Conservation (phyloP, 148 eudicot species). For the Vaccinium corymbosum region DNA sequence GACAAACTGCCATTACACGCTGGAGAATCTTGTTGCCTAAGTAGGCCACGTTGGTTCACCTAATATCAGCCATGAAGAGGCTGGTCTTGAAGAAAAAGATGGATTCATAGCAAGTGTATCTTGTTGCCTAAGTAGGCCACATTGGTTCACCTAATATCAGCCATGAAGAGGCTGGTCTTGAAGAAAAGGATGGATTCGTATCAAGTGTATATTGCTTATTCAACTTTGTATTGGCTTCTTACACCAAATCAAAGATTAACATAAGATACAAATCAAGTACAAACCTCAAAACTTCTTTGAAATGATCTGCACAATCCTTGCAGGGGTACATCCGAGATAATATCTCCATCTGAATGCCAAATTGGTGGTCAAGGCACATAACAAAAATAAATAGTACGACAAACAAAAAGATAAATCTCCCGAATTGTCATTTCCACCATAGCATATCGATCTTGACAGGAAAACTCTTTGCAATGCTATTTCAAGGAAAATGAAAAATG, state of each 20-base stretch:
- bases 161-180: not conserved
- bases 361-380: not conserved
- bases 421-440: not conserved
- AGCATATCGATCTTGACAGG: not conserved
- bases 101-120: not conserved
- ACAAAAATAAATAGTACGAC: not conserved
- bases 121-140: not conserved
- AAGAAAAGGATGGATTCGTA: not conserved
- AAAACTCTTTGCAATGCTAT: not conserved
- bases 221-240: not conserved
- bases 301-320: conserved; percentile 10
- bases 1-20: not conserved
- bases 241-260: not conserved
- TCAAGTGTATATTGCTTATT: not conserved
- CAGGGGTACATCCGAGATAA: conserved; percentile 12
- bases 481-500: not conserved
- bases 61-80: not conserved
- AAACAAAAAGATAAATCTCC: not conserved
- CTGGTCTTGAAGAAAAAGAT: not conserved
- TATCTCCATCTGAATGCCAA: conserved; percentile 4
- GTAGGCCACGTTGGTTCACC: not conserved
- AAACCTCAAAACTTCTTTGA: conserved; percentile 35
- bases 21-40: not conserved
- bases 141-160: not conserved
- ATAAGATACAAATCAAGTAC: not conserved